Conservation (phyloP, 306 rosid species). For the Rosa lucieae region DNA sequence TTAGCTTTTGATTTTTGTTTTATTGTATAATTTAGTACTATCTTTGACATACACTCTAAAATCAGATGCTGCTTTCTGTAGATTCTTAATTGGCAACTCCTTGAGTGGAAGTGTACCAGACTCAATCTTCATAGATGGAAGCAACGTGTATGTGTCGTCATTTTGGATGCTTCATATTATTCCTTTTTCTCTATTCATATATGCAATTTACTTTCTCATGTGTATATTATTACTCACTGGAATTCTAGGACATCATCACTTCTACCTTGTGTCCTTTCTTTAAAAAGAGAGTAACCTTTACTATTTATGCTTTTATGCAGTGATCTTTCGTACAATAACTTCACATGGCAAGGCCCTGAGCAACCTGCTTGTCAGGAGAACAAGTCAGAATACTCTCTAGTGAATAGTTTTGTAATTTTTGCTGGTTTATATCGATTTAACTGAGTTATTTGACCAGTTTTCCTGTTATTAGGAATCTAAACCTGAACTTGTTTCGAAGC, state of each 20-base stretch:
- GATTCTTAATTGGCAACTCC: slow-evolving; percentile 71
- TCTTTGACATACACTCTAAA: slow-evolving; percentile 13
- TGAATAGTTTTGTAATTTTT: slow-evolving; percentile 10
- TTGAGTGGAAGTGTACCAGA: slow-evolving; percentile 65
- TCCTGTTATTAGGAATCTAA: slow-evolving; percentile 57
- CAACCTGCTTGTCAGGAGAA: slow-evolving; percentile 51
- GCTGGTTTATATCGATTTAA: not conserved
- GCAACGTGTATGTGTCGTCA: slow-evolving; percentile 58
- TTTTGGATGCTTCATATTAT: slow-evolving; percentile 19
- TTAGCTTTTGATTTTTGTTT: not conserved
- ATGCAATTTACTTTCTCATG: not conserved
- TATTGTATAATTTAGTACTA: not conserved
- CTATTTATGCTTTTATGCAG: slow-evolving; percentile 43
- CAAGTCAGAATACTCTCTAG: slow-evolving; percentile 43
- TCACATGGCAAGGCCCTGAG: slow-evolving; percentile 65
- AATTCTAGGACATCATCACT: not conserved
- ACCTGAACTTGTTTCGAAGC: slow-evolving; percentile 72
- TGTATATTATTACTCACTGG: not conserved
- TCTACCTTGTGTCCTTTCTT: not conserved
- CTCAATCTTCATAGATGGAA: slow-evolving; percentile 65
- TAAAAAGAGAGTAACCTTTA: slow-evolving; percentile 2
- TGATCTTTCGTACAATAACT: slow-evolving; percentile 92
- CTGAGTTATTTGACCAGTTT: slow-evolving; percentile 28
- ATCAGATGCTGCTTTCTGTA: slow-evolving; percentile 33
- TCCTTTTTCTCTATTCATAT: slow-evolving; percentile 11